Conservation (phyloP, 2,329 filamentous ascomycete genomes). For the Penicillium italicum region DNA sequence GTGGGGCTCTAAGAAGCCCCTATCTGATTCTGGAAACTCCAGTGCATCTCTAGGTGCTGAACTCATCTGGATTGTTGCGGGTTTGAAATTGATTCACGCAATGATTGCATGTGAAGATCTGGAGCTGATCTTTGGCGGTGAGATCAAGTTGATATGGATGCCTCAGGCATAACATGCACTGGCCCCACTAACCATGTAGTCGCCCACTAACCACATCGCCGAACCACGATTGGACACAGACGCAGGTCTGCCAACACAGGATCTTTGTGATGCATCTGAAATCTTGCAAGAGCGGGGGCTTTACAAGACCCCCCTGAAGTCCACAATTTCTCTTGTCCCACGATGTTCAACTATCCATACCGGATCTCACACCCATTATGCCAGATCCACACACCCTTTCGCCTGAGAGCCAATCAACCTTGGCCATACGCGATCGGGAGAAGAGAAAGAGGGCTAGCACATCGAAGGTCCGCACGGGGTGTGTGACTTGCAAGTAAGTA, state of each 20-base stretch:
- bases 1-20: slow-evolving; percentile 46
- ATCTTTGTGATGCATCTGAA: background rate
- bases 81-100: background rate
- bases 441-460: slow-evolving; percentile 1
- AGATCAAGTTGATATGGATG: background rate
- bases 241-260: background rate
- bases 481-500: slow-evolving; percentile 8
- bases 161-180: background rate
- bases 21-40: slow-evolving; percentile 40
- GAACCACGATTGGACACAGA: background rate
- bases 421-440: background rate
- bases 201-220: background rate
- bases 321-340: background rate
- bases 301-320: background rate
- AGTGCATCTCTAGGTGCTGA: slow-evolving; percentile 25
- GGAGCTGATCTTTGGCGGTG: background rate
- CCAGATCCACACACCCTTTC: background rate
- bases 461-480: slow-evolving; percentile 6
- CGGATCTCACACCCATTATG: background rate
- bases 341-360: background rate
- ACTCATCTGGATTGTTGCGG: background rate
- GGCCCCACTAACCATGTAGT: background rate
- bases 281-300: background rate
- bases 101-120: background rate
- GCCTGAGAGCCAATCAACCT: background rate